Percentiles rank a stretch among this genome's conserved stretches.
phyloP scores from a whole-genome alignment of 345 rosid genomes.

The Citrus inodora region DNA sequence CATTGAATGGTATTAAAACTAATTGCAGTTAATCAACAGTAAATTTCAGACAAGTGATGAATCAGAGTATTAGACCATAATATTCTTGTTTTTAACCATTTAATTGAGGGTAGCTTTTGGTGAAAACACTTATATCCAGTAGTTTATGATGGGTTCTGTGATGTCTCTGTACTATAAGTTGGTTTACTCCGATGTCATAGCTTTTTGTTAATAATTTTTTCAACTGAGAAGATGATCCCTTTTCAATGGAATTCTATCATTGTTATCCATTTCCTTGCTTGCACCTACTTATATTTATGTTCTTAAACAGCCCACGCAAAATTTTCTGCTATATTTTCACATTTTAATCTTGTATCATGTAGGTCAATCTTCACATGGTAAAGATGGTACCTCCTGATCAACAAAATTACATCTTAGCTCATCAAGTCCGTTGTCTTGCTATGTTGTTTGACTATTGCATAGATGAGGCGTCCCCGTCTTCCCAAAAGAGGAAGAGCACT shows the following conservation, averaged over 20 bases:
- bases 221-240: background rate
- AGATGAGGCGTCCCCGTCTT: constrained; percentile 54
- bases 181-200: background rate
- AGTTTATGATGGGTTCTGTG: background rate
- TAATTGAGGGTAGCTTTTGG: background rate
- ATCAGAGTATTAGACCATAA: background rate
- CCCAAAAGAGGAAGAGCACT: constrained; percentile 48
- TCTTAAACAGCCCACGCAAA: background rate
- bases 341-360: constrained; percentile 11
- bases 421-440: constrained; percentile 74
- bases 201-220: background rate
- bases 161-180: background rate
- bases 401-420: constrained; percentile 58
- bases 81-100: background rate
- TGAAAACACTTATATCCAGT: background rate
- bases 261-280: background rate
- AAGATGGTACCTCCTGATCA: constrained; percentile 60
- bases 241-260: background rate
- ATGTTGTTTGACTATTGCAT: constrained; percentile 76
- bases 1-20: background rate
- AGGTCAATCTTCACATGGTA: constrained; percentile 83
- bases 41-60: background rate
- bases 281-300: background rate
- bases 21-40: background rate
- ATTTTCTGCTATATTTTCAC: background rate